Base-by-base conservation (phyloP, 169 alveolate species). In the Plasmodium cynomolgi region DNA sequence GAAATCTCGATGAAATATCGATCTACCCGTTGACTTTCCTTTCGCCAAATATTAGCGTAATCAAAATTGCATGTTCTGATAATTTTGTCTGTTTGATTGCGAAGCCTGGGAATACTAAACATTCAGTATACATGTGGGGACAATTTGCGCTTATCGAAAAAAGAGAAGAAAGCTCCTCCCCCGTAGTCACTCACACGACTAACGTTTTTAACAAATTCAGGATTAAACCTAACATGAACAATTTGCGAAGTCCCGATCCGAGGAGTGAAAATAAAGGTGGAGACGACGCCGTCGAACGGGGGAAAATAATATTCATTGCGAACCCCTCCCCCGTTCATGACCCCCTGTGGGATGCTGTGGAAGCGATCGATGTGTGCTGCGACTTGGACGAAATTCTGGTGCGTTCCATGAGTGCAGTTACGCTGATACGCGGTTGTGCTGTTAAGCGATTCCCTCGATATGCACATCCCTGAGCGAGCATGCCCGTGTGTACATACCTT, bases 371-470 rank as follows among this genome's bases (percentile, higher is more conserved):
- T 47, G 68, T 91, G 34, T 91, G 95, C 44, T 91, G 95, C 56
- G 95, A 91, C 81, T 91, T 91, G 81, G 81, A 82, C 39, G 95
- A 91, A 91, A 68, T 91, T 37, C 29, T 91, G 91, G 95, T 91
- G 75, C 9, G 83, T 68, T 77, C 50, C 37, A 2, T 26, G 7
- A 34, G 62, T 50, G 62, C 62, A 50, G 62, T 50, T 15, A 3
- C 62, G 62, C 62, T 50, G 23, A 1, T 37, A 6, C 0, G 44
- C 44, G 44, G 8, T 37, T 37, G 11, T 9, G 11, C 44, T 6
- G 6, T 5, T 50, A 13, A 13, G 8, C 62, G 8, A 1, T 17
- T 50, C 62, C 23, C 26, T 17, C 62, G 20, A 50, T 17, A 17
- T 3, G 62, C 23, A 50, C 26, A 3, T 50, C 62, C 56, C 20